These are phyloP conservation scores for Phytophthora foliorum DNA, from an alignment of 352 stramenopile genomes.

Conservation along the genomic window DNA sequence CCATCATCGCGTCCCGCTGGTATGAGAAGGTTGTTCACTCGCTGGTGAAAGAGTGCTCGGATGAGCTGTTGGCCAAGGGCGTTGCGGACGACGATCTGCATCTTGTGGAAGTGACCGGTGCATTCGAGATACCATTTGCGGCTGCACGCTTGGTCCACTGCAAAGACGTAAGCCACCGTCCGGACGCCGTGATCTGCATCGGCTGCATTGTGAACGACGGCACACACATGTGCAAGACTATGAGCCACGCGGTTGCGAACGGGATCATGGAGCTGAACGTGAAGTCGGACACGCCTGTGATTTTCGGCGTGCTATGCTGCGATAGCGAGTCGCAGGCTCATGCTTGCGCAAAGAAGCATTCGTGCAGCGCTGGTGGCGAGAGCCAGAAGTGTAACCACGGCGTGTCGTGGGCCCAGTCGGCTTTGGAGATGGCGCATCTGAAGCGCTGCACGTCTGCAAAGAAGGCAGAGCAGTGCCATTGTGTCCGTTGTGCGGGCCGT, in stretches of 20 bases:
- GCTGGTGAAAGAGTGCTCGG: slow-evolving; percentile 58
- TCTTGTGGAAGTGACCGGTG: slow-evolving; percentile 88
- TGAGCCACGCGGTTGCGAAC: slow-evolving; percentile 93
- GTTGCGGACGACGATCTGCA: slow-evolving; percentile 59
- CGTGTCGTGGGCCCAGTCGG: slow-evolving; percentile 71
- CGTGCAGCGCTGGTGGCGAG: slow-evolving; percentile 33
- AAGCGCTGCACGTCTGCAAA: slow-evolving; percentile 53
- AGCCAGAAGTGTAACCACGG: slow-evolving; percentile 58
- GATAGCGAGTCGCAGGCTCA: slow-evolving; percentile 94
- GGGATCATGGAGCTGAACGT: slow-evolving; percentile 98
- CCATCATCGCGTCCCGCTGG: slow-evolving; percentile 74
- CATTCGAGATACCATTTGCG: slow-evolving; percentile 96
- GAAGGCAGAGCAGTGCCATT: slow-evolving; percentile 46
- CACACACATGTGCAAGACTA: slow-evolving; percentile 99
- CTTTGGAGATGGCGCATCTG: slow-evolving; percentile 92
- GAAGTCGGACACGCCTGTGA: slow-evolving; percentile 85
- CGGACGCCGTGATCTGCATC: slow-evolving; percentile 97
- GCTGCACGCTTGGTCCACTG: slow-evolving; percentile 84
- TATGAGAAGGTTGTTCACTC: slow-evolving; percentile 62
- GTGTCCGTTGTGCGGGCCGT: slow-evolving; percentile 39
- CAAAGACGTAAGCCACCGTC: slow-evolving; percentile 62
- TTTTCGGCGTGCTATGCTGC: slow-evolving; percentile 95
- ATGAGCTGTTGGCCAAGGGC: slow-evolving; percentile 67
- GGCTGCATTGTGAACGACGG: slow-evolving; percentile 96
- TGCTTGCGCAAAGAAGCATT: slow-evolving; percentile 61